phyloP scores from a whole-genome alignment of 805 yeast species.

The Cephaloascus albidus region DNA sequence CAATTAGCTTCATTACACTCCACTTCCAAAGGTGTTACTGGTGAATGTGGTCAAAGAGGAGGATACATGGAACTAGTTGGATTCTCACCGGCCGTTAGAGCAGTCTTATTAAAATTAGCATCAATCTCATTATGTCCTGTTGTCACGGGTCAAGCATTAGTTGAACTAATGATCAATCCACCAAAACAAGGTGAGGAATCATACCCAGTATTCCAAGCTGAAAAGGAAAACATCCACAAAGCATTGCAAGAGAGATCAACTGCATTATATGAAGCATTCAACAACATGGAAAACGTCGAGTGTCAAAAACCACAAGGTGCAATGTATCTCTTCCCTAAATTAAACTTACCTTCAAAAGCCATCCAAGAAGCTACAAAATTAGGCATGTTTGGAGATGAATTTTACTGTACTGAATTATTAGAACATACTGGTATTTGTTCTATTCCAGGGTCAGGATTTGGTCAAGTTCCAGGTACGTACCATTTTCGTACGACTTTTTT shows the following conservation, averaged over 20 bases:
- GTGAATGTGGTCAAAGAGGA: constrained; percentile 99
- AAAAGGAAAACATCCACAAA: constrained; percentile 51
- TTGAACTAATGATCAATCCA: constrained; percentile 90
- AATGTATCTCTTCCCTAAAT: constrained; percentile 88
- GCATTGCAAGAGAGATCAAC: constrained; percentile 58
- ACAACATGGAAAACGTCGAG: constrained; percentile 66
- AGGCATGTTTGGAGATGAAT: constrained; percentile 68
- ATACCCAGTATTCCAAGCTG: constrained; percentile 54
- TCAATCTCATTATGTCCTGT: constrained; percentile 91
- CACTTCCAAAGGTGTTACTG: constrained; percentile 95
- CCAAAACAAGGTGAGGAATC: constrained; percentile 75
- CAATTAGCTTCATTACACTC: constrained; percentile 93
- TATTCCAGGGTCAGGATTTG: constrained; percentile 96
- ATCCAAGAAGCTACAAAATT: constrained; percentile 47
- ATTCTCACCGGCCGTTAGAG: constrained; percentile 59
- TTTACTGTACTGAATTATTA: constrained; percentile 77
- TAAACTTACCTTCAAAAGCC: constrained; percentile 58
- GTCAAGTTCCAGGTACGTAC: constrained; percentile 81
- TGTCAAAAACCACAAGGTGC: constrained; percentile 96
- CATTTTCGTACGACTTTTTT: constrained; percentile 95
- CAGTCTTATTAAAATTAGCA: constrained; percentile 73
- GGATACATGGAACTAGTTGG: constrained; percentile 96
- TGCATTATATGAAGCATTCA: constrained; percentile 60
- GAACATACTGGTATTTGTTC: constrained; percentile 93
- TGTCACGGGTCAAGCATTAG: constrained; percentile 88